Percentiles rank a stretch among this genome's conserved stretches.
phyloP scores from a whole-genome alignment of 129 eudicot species.

The Tagetes erecta region DNA sequence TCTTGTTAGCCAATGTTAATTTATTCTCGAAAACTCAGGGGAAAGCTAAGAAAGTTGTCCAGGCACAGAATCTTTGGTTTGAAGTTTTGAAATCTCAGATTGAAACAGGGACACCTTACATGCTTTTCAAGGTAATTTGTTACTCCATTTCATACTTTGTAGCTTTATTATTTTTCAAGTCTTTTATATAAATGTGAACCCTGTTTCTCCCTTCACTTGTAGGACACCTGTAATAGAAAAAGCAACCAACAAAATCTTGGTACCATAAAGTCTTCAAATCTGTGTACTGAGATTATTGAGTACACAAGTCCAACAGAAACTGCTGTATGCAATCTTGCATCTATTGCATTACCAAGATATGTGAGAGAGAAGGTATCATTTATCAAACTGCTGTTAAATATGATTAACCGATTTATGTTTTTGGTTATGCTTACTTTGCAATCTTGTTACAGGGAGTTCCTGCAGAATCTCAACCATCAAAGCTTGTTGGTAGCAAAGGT shows the following conservation, averaged over 20 bases:
- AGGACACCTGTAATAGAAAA: constrained; percentile 93
- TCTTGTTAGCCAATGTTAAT: neutral
- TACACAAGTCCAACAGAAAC: constrained; percentile 96
- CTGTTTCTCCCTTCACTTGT: neutral
- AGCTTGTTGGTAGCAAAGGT: constrained; percentile 87
- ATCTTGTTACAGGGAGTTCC: constrained; percentile 79
- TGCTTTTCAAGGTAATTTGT: constrained; percentile 77
- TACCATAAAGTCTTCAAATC: constrained; percentile 87
- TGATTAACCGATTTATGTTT: neutral
- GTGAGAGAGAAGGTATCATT: constrained; percentile 78
- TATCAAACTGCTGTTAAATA: neutral
- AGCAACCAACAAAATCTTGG: constrained; percentile 99
- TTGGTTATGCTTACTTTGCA: neutral
- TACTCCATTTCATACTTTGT: neutral
- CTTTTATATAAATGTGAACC: neutral
- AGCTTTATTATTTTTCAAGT: neutral
- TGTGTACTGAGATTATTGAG: constrained; percentile 89
- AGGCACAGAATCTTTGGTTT: constrained; percentile 88
- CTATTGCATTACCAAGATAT: constrained; percentile 90
- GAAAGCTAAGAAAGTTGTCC: constrained; percentile 75
- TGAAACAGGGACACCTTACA: constrained; percentile 97
- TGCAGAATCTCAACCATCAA: constrained; percentile 83
- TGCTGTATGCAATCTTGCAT: constrained; percentile 93
- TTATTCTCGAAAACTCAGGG: constrained; percentile 47
- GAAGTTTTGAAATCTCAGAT: constrained; percentile 77